phyloP scores from a whole-genome alignment of 495 filamentous ascomycete species.

The Penicillium manginii region DNA sequence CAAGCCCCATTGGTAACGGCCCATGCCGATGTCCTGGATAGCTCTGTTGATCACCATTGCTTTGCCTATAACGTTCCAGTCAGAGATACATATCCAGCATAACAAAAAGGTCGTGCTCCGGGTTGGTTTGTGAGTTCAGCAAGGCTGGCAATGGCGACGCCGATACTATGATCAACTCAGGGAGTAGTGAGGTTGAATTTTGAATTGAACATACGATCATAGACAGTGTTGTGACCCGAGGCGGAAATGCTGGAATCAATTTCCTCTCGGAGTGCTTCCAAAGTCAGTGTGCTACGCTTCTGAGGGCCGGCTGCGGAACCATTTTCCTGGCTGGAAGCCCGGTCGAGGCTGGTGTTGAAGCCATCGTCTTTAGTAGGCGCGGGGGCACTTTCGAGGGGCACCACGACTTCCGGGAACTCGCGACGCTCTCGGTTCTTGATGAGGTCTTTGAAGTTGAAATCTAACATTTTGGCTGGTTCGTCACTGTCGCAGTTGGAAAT shows the following conservation, averaged over 20 bases:
- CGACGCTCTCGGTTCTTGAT: constrained; percentile 47
- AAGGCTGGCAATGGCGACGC: background rate
- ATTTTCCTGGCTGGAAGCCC: constrained; percentile 36
- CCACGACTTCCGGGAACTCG: constrained; percentile 49
- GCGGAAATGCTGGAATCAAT: constrained; percentile 49
- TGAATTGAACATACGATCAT: constrained; percentile 56
- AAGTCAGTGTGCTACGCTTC: constrained; percentile 37
- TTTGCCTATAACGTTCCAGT: constrained; percentile 27
- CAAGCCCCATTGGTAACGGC: constrained; percentile 80
- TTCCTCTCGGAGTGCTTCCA: constrained; percentile 53
- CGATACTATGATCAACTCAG: background rate
- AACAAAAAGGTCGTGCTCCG: constrained; percentile 16
- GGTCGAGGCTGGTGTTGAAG: constrained; percentile 32
- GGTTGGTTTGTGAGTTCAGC: background rate
- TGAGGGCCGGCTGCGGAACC: constrained; percentile 29
- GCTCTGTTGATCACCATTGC: constrained; percentile 30
- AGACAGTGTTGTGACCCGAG: constrained; percentile 51
- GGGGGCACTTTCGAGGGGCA: constrained; percentile 43
- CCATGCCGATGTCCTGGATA: constrained; percentile 75
- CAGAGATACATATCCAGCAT: background rate
- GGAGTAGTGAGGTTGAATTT: background rate
- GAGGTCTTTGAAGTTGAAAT: constrained; percentile 40
- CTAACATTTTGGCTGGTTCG: constrained; percentile 15
- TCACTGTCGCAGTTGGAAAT: constrained; percentile 14
- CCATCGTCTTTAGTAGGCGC: constrained; percentile 20